A percentile compares a stretch with the other conserved stretches of the same genome.
These are phyloP conservation scores for Nothomitra cinnamomea DNA, from an alignment of 2,329 filamentous ascomycete species.

Conservation along the genomic window DNA sequence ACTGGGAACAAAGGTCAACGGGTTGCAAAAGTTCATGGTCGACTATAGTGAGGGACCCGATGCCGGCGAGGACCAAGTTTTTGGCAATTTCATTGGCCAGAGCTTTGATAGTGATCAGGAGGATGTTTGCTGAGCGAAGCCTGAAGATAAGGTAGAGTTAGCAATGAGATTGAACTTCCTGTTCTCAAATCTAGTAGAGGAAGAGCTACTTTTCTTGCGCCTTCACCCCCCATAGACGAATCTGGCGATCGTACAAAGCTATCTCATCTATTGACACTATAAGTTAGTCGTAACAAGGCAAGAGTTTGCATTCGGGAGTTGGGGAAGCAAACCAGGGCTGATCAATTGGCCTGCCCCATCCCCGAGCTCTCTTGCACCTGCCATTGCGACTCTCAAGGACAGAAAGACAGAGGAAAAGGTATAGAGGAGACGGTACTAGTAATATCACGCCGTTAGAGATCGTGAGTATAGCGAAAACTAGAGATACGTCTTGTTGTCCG, in stretches of 20 bases:
- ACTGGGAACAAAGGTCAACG: slow-evolving; percentile 21
- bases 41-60: slow-evolving; percentile 75
- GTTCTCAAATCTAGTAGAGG: not conserved
- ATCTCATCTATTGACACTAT: slow-evolving; percentile 55
- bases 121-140: slow-evolving; percentile 75
- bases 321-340: not conserved
- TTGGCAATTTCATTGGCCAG: slow-evolving; percentile 92
- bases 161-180: not conserved
- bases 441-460: too few species aligned
- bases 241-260: slow-evolving; percentile 91
- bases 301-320: not conserved
- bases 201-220: slow-evolving; percentile 56
- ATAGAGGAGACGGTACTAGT: too few species aligned
- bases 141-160: slow-evolving; percentile 24
- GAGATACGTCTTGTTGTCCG: too few species aligned
- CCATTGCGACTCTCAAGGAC: too few species aligned
- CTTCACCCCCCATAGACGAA: slow-evolving; percentile 90
- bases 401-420: too few species aligned
- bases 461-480: too few species aligned
- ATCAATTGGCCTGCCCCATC: not conserved
- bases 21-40: slow-evolving; percentile 40
- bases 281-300: slow-evolving; percentile 2
- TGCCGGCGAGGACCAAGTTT: slow-evolving; percentile 86
- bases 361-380: not conserved
- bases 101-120: slow-evolving; percentile 74